Percentiles rank a stretch among this genome's conserved stretches.
Conservation (phyloP, 2,329 filamentous ascomycete genomes). For the Fusarium sp. region DNA sequence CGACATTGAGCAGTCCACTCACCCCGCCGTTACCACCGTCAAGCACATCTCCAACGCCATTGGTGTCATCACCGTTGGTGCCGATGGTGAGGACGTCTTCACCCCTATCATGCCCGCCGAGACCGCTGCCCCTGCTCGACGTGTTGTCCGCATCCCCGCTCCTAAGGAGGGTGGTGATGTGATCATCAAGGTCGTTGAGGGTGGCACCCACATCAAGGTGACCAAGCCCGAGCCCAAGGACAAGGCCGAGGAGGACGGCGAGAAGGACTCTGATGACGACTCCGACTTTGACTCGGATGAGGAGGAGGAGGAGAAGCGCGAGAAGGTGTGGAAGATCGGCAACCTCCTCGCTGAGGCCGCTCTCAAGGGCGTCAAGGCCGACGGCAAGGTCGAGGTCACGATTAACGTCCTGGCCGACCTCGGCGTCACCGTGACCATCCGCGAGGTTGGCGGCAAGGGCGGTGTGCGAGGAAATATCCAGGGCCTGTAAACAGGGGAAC, state of each 20-base stretch:
- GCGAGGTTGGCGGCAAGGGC: constrained; percentile 89
- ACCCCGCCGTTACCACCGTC: constrained; percentile 93
- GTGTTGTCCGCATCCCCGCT: constrained; percentile 81
- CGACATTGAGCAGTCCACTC: constrained; percentile 95
- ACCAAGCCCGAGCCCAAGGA: constrained; percentile 86
- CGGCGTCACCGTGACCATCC: constrained; percentile 80
- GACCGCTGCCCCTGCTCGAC: constrained; percentile 89
- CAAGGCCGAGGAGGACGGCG: constrained; percentile 74
- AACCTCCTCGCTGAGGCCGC: constrained; percentile 86
- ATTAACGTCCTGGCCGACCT: constrained; percentile 88
- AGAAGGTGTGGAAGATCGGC: constrained; percentile 93
- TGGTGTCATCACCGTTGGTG: constrained; percentile 78
- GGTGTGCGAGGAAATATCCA: constrained; percentile 76
- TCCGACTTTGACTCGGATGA: constrained; percentile 67
- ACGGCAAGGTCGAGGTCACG: constrained; percentile 91
- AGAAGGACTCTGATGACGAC: constrained; percentile 72
- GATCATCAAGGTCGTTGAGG: constrained; percentile 89
- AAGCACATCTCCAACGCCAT: constrained; percentile 91
- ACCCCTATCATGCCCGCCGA: constrained; percentile 84
- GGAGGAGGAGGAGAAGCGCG: constrained; percentile 88
- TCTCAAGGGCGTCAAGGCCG: constrained; percentile 86
- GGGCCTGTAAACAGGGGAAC: constrained; percentile 35
- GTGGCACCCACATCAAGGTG: constrained; percentile 90
- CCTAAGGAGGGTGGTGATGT: constrained; percentile 89
- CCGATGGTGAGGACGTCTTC: constrained; percentile 76